phyloP scores from a whole-genome alignment of 2,329 filamentous ascomycete species.

The Hypomyces perniciosus region DNA sequence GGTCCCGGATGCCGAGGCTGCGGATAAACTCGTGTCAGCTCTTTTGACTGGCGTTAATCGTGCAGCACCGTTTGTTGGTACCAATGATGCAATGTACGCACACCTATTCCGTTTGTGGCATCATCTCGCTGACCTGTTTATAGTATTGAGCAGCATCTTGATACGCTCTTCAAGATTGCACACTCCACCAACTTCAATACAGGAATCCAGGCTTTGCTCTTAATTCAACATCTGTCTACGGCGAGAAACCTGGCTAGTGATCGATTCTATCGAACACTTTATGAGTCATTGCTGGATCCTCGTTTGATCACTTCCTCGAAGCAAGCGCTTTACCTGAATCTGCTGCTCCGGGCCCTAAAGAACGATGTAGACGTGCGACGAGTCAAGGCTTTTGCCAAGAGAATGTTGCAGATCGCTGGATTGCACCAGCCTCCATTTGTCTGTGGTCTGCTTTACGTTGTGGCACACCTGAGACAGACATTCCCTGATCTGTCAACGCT shows the following conservation, averaged over 20 bases:
- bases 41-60: slow-evolving; percentile 93
- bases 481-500: slow-evolving; percentile 78
- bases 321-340: slow-evolving; percentile 89
- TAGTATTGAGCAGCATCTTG: slow-evolving; percentile 78
- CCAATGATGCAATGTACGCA: slow-evolving; percentile 66
- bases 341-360: slow-evolving; percentile 83
- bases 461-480: slow-evolving; percentile 70
- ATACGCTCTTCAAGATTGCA: slow-evolving; percentile 91
- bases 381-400: slow-evolving; percentile 93
- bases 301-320: slow-evolving; percentile 87
- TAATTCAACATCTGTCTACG: slow-evolving; percentile 86
- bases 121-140: slow-evolving; percentile 13
- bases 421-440: slow-evolving; percentile 90
- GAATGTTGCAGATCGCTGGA: slow-evolving; percentile 78
- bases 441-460: slow-evolving; percentile 85
- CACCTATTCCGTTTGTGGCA: not conserved
- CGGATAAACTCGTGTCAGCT: slow-evolving; percentile 87
- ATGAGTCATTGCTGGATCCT: slow-evolving; percentile 89
- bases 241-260: slow-evolving; percentile 78
- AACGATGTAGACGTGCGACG: slow-evolving; percentile 83
- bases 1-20: slow-evolving; percentile 59
- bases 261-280: slow-evolving; percentile 89
- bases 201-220: slow-evolving; percentile 86
- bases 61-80: slow-evolving; percentile 84
- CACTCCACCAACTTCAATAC: slow-evolving; percentile 99